phyloP scores from a whole-genome alignment of 75 land plant species.

The Cupressus sempervirens region DNA sequence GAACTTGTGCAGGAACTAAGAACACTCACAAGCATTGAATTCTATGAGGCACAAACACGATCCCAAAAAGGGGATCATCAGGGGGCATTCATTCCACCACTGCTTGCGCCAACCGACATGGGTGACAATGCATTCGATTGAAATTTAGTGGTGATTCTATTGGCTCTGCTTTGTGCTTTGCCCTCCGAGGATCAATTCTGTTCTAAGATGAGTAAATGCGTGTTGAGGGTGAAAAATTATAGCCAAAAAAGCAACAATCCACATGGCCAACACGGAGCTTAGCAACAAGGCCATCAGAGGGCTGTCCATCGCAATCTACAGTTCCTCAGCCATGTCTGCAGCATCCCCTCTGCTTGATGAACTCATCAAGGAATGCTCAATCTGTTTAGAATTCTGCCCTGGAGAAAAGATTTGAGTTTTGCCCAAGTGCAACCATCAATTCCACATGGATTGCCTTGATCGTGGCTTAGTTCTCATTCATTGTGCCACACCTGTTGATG shows the following conservation, averaged over 20 bases:
- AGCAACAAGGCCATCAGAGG: constrained; percentile 34
- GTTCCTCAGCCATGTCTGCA: not conserved
- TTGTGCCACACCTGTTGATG: constrained; percentile 75
- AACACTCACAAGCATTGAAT: too few species aligned
- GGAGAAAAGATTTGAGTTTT: constrained; percentile 46
- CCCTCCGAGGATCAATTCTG: constrained; percentile 51
- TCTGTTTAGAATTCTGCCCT: constrained; percentile 57
- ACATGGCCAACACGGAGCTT: constrained; percentile 28
- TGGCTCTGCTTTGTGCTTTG: constrained; percentile 56
- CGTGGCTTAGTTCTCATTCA: constrained; percentile 61
- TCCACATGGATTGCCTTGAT: constrained; percentile 64
- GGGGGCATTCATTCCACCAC: not conserved
- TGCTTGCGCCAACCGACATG: not conserved
- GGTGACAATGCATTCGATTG: constrained; percentile 33
- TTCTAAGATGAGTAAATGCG: constrained; percentile 39
- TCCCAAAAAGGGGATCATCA: not conserved
- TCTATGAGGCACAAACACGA: not conserved
- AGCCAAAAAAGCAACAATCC: not conserved
- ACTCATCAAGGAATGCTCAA: constrained; percentile 39
- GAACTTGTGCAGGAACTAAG: too few species aligned
- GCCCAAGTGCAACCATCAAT: constrained; percentile 70
- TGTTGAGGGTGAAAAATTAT: constrained; percentile 17
- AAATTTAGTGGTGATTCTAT: constrained; percentile 64
- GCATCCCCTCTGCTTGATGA: constrained; percentile 8
- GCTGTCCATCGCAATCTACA: constrained; percentile 34